Percentiles rank a stretch among this genome's conserved stretches.
Evolutionary conservation across 2,329 filamentous ascomycete species (phyloP).

Genomic region (Pseudocercospora musae): DNA sequence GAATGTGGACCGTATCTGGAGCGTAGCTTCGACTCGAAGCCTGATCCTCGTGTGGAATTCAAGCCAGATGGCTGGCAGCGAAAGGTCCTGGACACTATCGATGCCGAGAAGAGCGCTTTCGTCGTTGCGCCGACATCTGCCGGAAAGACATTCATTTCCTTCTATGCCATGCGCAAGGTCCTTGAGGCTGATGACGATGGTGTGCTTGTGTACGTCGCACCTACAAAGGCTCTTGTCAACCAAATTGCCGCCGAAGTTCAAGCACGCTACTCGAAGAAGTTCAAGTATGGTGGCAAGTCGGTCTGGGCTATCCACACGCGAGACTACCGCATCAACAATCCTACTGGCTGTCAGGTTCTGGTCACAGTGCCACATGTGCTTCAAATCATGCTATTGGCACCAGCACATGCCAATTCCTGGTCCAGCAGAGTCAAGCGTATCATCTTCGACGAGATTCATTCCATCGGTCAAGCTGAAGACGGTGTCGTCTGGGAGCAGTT

Average conservation of each 20-base stretch:
- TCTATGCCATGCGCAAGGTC: constrained; percentile 78
- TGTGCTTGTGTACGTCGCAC: constrained; percentile 74
- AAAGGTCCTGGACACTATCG: constrained; percentile 69
- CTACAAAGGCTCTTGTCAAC: constrained; percentile 78
- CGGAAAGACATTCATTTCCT: constrained; percentile 80
- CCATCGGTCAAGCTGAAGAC: constrained; percentile 72
- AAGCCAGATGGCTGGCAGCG: constrained; percentile 74
- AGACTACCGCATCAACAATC: constrained; percentile 72
- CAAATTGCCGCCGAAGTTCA: constrained; percentile 79
- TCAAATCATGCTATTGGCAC: constrained; percentile 71
- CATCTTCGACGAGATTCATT: constrained; percentile 81
- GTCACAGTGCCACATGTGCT: constrained; percentile 76
- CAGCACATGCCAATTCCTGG: constrained; percentile 65
- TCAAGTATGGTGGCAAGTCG: constrained; percentile 59
- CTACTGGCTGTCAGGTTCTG: constrained; percentile 68
- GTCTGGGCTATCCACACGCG: constrained; percentile 78
- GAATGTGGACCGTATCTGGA: constrained; percentile 72
- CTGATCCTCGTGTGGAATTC: constrained; percentile 68
- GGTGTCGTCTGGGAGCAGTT: constrained; percentile 77
- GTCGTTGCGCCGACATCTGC: constrained; percentile 75
- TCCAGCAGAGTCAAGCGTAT: constrained; percentile 66
- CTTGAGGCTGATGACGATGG: constrained; percentile 65
- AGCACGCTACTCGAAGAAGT: constrained; percentile 67
- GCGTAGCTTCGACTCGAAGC: constrained; percentile 65
- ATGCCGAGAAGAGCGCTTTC: constrained; percentile 66